Evolutionary conservation across 1,284 basidiomycete species (phyloP), one percentile per base, ranked within the genome.

Genomic region (Cryptococcus sp.): DNA sequence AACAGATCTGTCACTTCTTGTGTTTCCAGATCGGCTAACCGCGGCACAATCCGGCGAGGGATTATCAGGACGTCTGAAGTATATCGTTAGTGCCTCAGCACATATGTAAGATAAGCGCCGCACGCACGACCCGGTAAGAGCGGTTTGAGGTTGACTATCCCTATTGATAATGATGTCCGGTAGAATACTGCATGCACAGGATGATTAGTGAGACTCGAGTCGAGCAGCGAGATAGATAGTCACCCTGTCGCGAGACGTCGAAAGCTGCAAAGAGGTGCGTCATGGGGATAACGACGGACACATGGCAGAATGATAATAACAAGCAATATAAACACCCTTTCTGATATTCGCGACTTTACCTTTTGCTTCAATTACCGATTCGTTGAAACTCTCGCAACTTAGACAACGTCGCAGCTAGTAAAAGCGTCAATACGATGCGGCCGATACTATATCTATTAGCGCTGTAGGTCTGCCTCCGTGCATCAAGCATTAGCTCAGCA

Each of bases 41-140:
- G 85, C 3, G 85, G 85, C 0, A 89, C 90, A 46, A 86, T 83
- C 54, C 93, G 83, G 0, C 81, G 85, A 3, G 93, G 90, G 20
- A 93, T 81, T 53, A 97, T 87, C 40, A 97, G 86, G 1, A 96
- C 90, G 79, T 97, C 93, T 95, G 1, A 96, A 90, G 79, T 97
- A 93, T 95, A 29, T 4, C 22, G 11, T 7, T 5, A 29, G 34
- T 52, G 41, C 34, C 46, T 43, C 39, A 54, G 50, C 46, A 46
- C 15, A 17, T 58, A 16, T n/a, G 43, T 16, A 20, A 45, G 23
- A 16, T 7, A 22, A 50, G 19, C 25, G 37, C 10, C 40, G 41
- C 26, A 83, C 91, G 79, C 74, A 94, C 92, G 92, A 46, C 93
- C 93, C 22, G 91, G 91, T 11, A 95, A 86, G 62, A 96, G 86